Conservation (phyloP, 2,329 filamentous ascomycete genomes). For the Colletotrichum phormii region DNA sequence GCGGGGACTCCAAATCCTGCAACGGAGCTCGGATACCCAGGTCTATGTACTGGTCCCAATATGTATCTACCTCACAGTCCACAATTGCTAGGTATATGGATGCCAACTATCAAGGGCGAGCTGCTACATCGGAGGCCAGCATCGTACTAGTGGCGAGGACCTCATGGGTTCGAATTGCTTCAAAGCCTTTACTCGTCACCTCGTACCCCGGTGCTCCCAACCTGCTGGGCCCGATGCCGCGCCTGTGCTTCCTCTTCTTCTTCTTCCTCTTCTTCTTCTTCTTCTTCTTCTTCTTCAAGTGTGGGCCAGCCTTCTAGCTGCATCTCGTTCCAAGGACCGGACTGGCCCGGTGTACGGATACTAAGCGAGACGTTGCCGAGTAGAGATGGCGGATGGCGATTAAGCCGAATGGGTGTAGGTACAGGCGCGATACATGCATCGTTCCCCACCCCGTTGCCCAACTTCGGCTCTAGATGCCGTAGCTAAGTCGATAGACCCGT, state of each 20-base stretch:
- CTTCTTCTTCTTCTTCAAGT: neutral
- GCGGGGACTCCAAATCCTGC: neutral
- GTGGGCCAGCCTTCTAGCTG: neutral
- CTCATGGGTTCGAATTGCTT: no score
- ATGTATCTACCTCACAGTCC: neutral
- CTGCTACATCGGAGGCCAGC: no score
- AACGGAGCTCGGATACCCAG: neutral
- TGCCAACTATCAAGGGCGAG: neutral
- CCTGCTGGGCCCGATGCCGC: neutral
- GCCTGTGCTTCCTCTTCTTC: neutral
- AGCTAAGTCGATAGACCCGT: slow-evolving; percentile 14
- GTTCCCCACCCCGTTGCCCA: slow-evolving; percentile 21
- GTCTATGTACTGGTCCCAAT: neutral
- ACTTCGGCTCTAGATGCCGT: slow-evolving; percentile 18
- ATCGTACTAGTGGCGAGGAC: no score
- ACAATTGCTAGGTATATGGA: neutral
- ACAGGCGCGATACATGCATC: slow-evolving; percentile 24
- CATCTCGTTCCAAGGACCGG: neutral
- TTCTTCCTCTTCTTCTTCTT: neutral
- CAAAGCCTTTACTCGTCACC: no score
- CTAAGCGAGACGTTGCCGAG: neutral
- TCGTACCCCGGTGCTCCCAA: neutral
- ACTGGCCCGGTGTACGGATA: slow-evolving; percentile 3
- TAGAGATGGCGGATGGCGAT: slow-evolving; percentile 4
- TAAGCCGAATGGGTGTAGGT: slow-evolving; percentile 20